Percentiles rank a stretch among this genome's conserved stretches.
phyloP scores from a whole-genome alignment of 768 basidiomycete genomes.

The Tephrocybe sp. region DNA sequence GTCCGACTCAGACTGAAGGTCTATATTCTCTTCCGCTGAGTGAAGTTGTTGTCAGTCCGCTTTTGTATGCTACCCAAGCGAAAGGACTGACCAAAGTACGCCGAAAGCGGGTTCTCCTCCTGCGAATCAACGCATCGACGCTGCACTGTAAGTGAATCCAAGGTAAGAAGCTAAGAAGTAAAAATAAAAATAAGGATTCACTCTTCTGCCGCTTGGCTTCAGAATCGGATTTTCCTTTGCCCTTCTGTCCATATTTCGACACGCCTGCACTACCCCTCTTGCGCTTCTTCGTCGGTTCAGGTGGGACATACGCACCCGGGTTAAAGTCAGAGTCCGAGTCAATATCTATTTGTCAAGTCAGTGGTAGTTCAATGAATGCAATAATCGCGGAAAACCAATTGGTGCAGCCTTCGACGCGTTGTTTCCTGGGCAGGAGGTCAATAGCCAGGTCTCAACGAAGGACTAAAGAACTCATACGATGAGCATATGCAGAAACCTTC shows the following conservation, averaged over 20 bases:
- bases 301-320: constrained; percentile 34
- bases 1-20: constrained; percentile 54
- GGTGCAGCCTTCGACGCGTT: constrained; percentile 33
- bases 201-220: constrained; percentile 5
- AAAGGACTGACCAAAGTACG: constrained; percentile 47
- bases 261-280: constrained; percentile 20
- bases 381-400: constrained; percentile 25
- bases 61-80: background rate
- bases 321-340: constrained; percentile 55
- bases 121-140: constrained; percentile 6
- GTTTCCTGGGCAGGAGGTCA: constrained; percentile 24
- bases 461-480: constrained; percentile 21
- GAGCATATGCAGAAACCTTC: constrained; percentile 31
- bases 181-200: background rate
- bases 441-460: background rate
- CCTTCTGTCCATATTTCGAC: constrained; percentile 19
- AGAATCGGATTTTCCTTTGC: constrained; percentile 6
- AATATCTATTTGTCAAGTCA: constrained; percentile 28
- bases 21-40: constrained; percentile 37
- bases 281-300: constrained; percentile 27
- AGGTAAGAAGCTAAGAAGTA: background rate
- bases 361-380: background rate
- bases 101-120: constrained; percentile 42
- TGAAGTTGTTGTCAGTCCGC: background rate
- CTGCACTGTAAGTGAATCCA: background rate